A percentile compares a stretch with the other conserved stretches of the same genome.
These are phyloP conservation scores for Nidula niveotomentosa DNA, from an alignment of 1,284 basidiomycete genomes.

Conservation along the genomic window DNA sequence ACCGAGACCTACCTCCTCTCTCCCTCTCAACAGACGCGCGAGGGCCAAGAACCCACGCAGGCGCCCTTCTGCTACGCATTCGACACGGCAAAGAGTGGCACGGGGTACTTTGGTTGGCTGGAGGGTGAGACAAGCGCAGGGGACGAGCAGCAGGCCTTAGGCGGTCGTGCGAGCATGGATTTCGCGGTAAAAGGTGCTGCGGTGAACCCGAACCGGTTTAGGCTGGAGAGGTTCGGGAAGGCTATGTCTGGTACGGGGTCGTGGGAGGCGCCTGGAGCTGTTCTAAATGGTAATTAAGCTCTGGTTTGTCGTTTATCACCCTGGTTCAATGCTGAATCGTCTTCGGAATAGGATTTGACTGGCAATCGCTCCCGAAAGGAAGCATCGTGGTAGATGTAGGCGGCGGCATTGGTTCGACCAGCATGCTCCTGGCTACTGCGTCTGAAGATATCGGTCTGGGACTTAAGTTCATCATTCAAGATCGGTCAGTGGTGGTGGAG, in stretches of 20 bases:
- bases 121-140: constrained; percentile 36
- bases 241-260: constrained; percentile 68
- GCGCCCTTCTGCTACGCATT: constrained; percentile 60
- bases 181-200: not conserved
- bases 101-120: constrained; percentile 56
- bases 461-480: constrained; percentile 68
- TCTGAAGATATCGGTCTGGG: constrained; percentile 31
- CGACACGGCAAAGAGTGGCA: constrained; percentile 26
- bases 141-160: not conserved
- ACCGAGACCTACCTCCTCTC: constrained; percentile 54
- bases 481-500: constrained; percentile 59
- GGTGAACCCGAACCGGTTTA: constrained; percentile 36
- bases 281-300: constrained; percentile 45
- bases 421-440: constrained; percentile 61
- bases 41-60: constrained; percentile 33
- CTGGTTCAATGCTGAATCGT: not conserved
- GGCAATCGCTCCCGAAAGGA: constrained; percentile 52
- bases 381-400: constrained; percentile 73
- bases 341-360: constrained; percentile 54
- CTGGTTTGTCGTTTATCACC: not conserved
- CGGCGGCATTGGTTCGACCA: constrained; percentile 74
- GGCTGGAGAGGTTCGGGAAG: constrained; percentile 65
- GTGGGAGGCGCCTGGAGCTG: constrained; percentile 63
- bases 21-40: constrained; percentile 21
- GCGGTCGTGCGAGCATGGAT: not conserved